Evolutionary conservation across 2,329 filamentous ascomycete genomes (phyloP).

Genomic region (Cladosporium sp.): DNA sequence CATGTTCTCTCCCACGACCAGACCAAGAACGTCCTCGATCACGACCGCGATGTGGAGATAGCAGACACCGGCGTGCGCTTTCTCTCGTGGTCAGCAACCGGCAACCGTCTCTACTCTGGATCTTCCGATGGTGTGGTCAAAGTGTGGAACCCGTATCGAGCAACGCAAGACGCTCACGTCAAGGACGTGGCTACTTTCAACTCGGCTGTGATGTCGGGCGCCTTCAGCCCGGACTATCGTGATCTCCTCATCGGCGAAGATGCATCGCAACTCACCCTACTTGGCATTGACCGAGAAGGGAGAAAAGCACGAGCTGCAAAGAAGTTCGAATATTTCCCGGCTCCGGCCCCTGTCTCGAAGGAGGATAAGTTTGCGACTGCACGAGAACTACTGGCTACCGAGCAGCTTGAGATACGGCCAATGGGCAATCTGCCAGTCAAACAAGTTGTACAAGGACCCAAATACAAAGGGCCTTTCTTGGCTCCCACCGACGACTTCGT

Average conservation of each 20-base stretch:
- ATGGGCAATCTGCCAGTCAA: constrained; percentile 40
- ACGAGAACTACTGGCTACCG: constrained; percentile 27
- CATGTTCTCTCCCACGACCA: constrained; percentile 49
- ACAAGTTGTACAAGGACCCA: constrained; percentile 44
- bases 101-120: constrained; percentile 54
- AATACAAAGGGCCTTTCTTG: constrained; percentile 38
- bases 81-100: constrained; percentile 52
- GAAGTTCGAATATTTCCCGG: constrained; percentile 22
- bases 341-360: background rate
- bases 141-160: constrained; percentile 54
- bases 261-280: constrained; percentile 50
- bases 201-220: constrained; percentile 55
- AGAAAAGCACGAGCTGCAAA: constrained; percentile 13
- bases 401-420: constrained; percentile 33
- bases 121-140: constrained; percentile 59
- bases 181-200: constrained; percentile 47
- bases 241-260: constrained; percentile 57
- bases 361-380: constrained; percentile 3
- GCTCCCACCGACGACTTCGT: constrained; percentile 15
- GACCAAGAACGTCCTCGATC: constrained; percentile 47
- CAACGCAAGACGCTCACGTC: constrained; percentile 48
- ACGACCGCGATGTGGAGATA: constrained; percentile 42
- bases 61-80: constrained; percentile 57
- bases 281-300: constrained; percentile 40
- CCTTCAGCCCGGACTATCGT: constrained; percentile 53